Percentiles rank a stretch among this genome's conserved stretches.
Evolutionary conservation across 441 rosid genomes (phyloP).

Genomic region (Brassica hybrid): DNA sequence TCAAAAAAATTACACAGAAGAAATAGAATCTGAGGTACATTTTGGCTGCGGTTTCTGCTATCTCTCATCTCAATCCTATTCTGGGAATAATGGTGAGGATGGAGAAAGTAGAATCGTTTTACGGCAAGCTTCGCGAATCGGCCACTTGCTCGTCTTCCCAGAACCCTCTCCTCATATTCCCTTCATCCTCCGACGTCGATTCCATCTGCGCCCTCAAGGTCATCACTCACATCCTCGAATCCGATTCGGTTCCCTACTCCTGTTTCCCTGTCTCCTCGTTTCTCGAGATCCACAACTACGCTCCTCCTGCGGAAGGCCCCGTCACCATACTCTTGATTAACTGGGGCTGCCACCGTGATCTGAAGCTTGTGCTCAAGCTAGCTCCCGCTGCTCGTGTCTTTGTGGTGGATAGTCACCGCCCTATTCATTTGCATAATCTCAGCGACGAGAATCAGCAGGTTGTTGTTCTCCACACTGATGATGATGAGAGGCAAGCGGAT

Average conservation of each 20-base stretch:
- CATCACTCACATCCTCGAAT: constrained; percentile 78
- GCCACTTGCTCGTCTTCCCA: constrained; percentile 57
- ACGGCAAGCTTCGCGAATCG: constrained; percentile 73
- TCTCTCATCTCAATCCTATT: too few species aligned
- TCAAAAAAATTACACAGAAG: neutral
- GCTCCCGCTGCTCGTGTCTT: constrained; percentile 73
- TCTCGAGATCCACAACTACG: constrained; percentile 71
- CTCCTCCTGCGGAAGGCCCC: constrained; percentile 53
- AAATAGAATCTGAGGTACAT: constrained; percentile 33
- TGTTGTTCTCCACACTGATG: constrained; percentile 76
- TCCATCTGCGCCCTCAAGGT: constrained; percentile 90
- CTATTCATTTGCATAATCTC: constrained; percentile 88
- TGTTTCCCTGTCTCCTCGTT: constrained; percentile 95
- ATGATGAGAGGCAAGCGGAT: constrained; percentile 87
- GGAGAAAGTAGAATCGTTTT: constrained; percentile 66
- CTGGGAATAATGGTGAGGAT: constrained; percentile 71
- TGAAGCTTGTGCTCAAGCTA: constrained; percentile 56
- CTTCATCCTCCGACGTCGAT: constrained; percentile 91
- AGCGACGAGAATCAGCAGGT: constrained; percentile 77
- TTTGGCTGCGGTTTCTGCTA: too few species aligned
- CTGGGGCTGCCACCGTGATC: constrained; percentile 96
- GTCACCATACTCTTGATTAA: constrained; percentile 70
- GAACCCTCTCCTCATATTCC: constrained; percentile 78
- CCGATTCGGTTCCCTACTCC: constrained; percentile 88
- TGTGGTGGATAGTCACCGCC: constrained; percentile 90